These are phyloP conservation scores for Hericium rajendrae DNA, from an alignment of 768 basidiomycete species.

Conservation along the genomic window DNA sequence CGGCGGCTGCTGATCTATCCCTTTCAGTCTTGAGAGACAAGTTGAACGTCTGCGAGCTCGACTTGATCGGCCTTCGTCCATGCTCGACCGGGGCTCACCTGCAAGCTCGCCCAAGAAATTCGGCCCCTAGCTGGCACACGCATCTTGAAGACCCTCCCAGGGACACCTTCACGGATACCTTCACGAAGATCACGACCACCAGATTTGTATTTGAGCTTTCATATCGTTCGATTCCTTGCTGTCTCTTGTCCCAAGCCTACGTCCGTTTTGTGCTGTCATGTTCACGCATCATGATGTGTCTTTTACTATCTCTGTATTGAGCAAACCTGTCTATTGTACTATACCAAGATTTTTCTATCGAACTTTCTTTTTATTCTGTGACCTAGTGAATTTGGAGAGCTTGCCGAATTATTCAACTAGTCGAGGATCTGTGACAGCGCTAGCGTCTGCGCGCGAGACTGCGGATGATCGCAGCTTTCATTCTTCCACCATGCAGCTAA, in stretches of 20 bases:
- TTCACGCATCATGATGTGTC: neutral
- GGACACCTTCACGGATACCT: neutral
- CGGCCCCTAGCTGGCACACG: neutral
- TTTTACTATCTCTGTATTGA: neutral
- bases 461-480: no score
- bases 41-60: neutral
- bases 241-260: neutral
- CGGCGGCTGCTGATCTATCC: neutral
- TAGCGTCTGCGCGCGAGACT: no score
- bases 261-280: neutral
- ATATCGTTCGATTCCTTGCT: neutral
- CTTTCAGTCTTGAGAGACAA: neutral
- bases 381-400: no score
- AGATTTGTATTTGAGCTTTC: neutral
- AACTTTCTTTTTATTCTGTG: no score
- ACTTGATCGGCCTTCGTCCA: neutral
- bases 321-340: neutral
- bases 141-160: neutral
- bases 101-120: neutral
- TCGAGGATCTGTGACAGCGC: no score
- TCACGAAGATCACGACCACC: neutral
- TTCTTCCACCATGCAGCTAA: no score
- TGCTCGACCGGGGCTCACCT: conserved; percentile 1
- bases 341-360: neutral
- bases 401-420: no score